Percentiles rank a stretch among this genome's conserved stretches.
phyloP scores from a whole-genome alignment of 257 asterid species.

The Knoxia roxburghii region DNA sequence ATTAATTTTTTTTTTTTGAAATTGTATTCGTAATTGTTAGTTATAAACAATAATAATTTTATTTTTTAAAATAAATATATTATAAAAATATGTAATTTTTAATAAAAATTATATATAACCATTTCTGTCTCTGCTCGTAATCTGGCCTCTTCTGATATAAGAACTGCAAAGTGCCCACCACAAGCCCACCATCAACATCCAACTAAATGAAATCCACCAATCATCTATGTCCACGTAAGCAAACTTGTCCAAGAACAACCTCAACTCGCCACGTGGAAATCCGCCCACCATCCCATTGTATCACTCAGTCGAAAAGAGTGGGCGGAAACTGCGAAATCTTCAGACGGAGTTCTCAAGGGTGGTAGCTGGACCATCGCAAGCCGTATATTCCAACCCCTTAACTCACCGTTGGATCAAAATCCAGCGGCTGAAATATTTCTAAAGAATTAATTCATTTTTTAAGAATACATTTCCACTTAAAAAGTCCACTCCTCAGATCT shows the following conservation, averaged over 20 bases:
- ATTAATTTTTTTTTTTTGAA: too few species aligned
- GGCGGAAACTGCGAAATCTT: slow-evolving; percentile 18
- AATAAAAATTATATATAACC: too few species aligned
- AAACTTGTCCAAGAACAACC: neutral
- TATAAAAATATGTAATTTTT: too few species aligned
- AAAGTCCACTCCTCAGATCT: slow-evolving; percentile 7
- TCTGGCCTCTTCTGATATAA: too few species aligned
- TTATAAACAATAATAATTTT: too few species aligned
- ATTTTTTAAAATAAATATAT: too few species aligned
- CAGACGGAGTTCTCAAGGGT: slow-evolving; percentile 22
- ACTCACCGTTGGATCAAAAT: slow-evolving; percentile 3
- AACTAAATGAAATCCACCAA: neutral
- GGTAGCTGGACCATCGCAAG: slow-evolving; percentile 17
- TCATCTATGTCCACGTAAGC: neutral
- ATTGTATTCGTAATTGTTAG: too few species aligned
- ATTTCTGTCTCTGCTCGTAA: too few species aligned
- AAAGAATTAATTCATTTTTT: neutral
- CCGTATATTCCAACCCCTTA: slow-evolving; percentile 26
- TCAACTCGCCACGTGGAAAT: slow-evolving; percentile 4
- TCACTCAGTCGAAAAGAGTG: neutral
- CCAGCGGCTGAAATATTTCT: slow-evolving; percentile 3
- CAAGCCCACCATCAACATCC: neutral
- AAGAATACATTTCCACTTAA: neutral
- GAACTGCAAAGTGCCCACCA: too few species aligned
- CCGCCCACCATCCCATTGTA: neutral